Evolutionary conservation across 495 filamentous ascomycete genomes (phyloP).

Genomic region (Umbilicaria muhlenbergii): DNA sequence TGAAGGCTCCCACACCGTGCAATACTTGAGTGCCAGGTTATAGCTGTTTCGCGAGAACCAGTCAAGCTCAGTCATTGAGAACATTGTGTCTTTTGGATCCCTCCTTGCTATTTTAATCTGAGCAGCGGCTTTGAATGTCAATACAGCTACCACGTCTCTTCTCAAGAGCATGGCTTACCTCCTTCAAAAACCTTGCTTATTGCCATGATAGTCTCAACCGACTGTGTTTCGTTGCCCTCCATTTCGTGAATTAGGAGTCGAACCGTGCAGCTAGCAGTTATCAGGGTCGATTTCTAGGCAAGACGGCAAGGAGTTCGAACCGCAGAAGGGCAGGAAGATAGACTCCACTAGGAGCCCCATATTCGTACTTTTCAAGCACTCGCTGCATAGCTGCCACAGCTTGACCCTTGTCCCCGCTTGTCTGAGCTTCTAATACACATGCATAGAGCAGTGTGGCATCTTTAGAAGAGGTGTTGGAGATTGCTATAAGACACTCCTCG

Average conservation of each 20-base stretch:
- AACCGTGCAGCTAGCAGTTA: constrained; percentile 29
- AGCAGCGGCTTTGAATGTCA: constrained; percentile 22
- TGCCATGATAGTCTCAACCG: constrained; percentile 22
- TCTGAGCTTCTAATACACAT: constrained; percentile 61
- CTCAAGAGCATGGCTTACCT: constrained; percentile 25
- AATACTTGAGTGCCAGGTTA: constrained; percentile 50
- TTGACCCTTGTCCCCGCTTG: constrained; percentile 39
- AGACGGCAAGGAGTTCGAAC: constrained; percentile 8
- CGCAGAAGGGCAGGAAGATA: constrained; percentile 56
- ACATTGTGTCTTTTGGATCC: constrained; percentile 19
- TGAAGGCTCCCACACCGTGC: constrained; percentile 34
- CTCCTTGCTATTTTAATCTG: constrained; percentile 26
- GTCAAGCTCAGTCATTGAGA: constrained; percentile 48
- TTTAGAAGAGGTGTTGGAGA: constrained; percentile 31
- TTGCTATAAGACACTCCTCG: constrained; percentile 34
- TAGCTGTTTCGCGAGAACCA: constrained; percentile 74
- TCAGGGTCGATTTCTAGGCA: too few species aligned
- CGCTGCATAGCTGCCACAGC: constrained; percentile 41
- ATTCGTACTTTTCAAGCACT: constrained; percentile 39
- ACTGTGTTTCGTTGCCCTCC: constrained; percentile 18
- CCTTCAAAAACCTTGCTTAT: constrained; percentile 48
- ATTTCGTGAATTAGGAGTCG: constrained; percentile 41
- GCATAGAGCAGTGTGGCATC: constrained; percentile 51
- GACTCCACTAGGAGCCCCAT: constrained; percentile 30
- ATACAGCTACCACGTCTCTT: constrained; percentile 6